phyloP scores from a whole-genome alignment of 148 eudicot species.

The Tetragonia tetragonoides region DNA sequence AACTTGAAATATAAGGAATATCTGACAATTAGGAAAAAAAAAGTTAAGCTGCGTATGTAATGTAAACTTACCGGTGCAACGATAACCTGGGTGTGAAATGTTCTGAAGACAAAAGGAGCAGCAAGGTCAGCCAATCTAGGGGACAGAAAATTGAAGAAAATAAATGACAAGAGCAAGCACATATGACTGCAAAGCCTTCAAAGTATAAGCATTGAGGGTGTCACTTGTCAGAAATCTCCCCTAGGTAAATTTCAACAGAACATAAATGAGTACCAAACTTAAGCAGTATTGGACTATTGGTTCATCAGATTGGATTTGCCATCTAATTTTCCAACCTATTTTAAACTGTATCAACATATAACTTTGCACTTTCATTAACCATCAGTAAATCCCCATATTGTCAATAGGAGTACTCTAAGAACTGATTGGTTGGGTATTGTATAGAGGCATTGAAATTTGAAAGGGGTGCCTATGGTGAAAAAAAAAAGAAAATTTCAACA shows the following conservation, averaged over 20 bases:
- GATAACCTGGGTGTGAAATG: background rate
- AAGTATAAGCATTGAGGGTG: no score
- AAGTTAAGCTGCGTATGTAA: background rate
- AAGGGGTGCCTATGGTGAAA: no score
- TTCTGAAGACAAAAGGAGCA: slow-evolving; percentile 7
- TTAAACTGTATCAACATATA: background rate
- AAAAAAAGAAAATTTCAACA: no score
- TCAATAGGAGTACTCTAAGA: no score
- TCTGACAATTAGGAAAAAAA: background rate
- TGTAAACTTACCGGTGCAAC: slow-evolving; percentile 1
- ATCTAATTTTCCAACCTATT: background rate
- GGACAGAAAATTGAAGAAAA: no score
- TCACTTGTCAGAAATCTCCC: background rate
- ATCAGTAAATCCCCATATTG: no score
- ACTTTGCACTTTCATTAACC: background rate
- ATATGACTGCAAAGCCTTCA: no score
- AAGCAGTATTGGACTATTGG: background rate
- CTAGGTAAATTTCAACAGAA: background rate
- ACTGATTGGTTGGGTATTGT: no score
- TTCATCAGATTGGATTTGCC: background rate
- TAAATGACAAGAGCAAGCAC: background rate
- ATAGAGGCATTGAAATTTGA: no score
- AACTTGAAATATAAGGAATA: background rate
- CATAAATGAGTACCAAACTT: background rate
- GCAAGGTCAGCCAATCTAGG: background rate